Percentiles rank a stretch among this genome's conserved stretches.
Evolutionary conservation across 176 grass and related monocot genomes (phyloP).

Genomic region (Saccharum officinarum): DNA sequence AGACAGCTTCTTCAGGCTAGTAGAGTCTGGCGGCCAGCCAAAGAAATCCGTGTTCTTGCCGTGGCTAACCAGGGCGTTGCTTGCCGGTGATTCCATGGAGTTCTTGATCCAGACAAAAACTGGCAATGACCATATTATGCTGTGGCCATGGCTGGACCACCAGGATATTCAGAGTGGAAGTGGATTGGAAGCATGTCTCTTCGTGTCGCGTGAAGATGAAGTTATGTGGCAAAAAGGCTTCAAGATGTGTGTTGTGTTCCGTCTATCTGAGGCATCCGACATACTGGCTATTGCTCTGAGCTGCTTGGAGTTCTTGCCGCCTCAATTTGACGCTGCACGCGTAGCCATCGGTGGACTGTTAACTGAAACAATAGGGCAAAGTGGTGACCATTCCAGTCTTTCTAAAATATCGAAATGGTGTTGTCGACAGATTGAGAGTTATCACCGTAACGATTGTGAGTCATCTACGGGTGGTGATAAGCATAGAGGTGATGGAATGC

Average conservation of each 20-base stretch:
- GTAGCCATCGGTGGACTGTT: too few relatives aligned
- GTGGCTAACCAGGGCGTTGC: background rate
- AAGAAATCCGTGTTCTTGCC: background rate
- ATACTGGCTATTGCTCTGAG: too few relatives aligned
- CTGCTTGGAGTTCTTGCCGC: too few relatives aligned
- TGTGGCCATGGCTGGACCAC: background rate
- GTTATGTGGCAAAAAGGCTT: background rate
- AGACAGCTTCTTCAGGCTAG: conserved; percentile 6
- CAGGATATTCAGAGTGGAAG: background rate
- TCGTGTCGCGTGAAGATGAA: background rate
- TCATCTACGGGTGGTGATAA: too few relatives aligned
- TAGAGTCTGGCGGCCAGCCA: background rate
- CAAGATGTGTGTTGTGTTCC: background rate
- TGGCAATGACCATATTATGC: background rate
- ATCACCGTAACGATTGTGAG: too few relatives aligned
- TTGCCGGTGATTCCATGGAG: background rate
- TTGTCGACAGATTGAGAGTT: too few relatives aligned
- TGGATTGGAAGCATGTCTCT: background rate
- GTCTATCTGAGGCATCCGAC: too few relatives aligned
- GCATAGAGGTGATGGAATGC: too few relatives aligned
- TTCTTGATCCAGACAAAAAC: background rate
- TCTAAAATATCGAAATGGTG: too few relatives aligned
- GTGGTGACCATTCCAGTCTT: too few relatives aligned
- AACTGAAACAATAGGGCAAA: too few relatives aligned
- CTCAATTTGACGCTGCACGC: too few relatives aligned